Evolutionary conservation across 139 green algal species (phyloP).

Genomic region (Chlorella sp.): DNA sequence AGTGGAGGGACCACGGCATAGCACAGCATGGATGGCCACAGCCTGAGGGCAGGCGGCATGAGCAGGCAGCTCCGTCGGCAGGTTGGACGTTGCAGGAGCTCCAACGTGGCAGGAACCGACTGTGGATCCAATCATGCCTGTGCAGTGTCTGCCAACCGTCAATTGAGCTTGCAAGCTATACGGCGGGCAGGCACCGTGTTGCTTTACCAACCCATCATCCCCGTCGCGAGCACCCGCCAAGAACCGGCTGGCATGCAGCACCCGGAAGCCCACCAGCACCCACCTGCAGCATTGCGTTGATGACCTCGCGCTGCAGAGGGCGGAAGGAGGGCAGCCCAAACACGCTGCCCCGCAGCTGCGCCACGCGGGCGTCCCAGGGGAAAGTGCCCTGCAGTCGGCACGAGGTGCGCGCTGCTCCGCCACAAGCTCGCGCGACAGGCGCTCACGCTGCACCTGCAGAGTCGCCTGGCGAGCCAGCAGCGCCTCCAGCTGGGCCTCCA

Average conservation of each 20-base stretch:
- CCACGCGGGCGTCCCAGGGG: constrained; percentile 56
- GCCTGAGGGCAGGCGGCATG: neutral
- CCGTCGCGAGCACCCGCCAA: neutral
- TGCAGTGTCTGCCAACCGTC: too few relatives aligned
- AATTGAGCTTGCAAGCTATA: too few relatives aligned
- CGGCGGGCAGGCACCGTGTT: too few relatives aligned
- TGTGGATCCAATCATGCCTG: neutral
- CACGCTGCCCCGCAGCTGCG: constrained; percentile 32
- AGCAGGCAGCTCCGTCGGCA: neutral
- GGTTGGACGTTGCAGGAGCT: neutral
- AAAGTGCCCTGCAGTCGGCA: constrained; percentile 58
- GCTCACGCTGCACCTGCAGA: constrained; percentile 44
- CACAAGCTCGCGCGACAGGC: constrained; percentile 38
- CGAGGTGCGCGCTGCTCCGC: constrained; percentile 53
- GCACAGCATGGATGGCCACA: too few relatives aligned
- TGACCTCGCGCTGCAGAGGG: constrained; percentile 76
- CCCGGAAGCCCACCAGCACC: neutral
- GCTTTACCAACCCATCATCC: too few relatives aligned
- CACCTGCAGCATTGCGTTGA: constrained; percentile 71
- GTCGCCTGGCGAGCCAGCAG: constrained; percentile 45
- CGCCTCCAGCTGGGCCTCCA: constrained; percentile 45
- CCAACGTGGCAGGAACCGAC: too few relatives aligned
- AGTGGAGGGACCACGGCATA: too few relatives aligned
- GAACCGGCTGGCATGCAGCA: neutral
- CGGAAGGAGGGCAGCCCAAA: constrained; percentile 68